Base-by-base conservation (phyloP, 176 grass and related monocot species). In the Carex cristatella region DNA sequence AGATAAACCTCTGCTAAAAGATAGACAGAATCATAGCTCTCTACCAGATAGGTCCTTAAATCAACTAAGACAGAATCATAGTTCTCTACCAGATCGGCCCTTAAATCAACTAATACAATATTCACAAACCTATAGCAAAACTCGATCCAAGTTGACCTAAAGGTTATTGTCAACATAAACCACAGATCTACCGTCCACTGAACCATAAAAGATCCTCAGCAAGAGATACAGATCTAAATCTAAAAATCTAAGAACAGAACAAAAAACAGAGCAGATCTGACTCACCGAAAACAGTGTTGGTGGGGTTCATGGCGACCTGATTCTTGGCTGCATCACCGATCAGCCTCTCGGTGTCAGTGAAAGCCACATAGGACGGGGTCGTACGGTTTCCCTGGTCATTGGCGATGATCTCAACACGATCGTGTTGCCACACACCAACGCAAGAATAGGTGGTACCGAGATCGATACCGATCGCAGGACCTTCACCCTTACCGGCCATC, bases 261-360 rank as follows among this genome's bases (percentile, higher is more conserved):
- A 10, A 78, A 49, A 78, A 13, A 10, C 10, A 78, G 3, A 46
- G 28, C 8, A 84, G 61, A 88, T 88, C 80, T 51, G 49, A 78
- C 93, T 84, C 88, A 91, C 93, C 93, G 71, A 94, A 94, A 42
- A 97, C 94, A 49, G 94, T 97, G 86, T 97, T 97, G 84, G 75
- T 91, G 10, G 94, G 91, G 81, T 97, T 97, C 94, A 97, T 97
- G 88, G 94, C 94, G 72, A 97, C 94, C 83, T 97, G 94, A 85
- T 97, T 97, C 94, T 97, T 97, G 10, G 94, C 94, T 0, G 94
- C 91, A 48, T 97, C 94, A 74, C 94, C 91, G 84, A 97, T 91
- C 70, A 97, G 88, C 69, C 94, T 76, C 81, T 97, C 94, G 19
- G 78, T 82, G 79, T 97, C 94, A 1, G 94, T 94, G 90, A 94